A percentile compares a stretch with the other conserved stretches of the same genome.
Evolutionary conservation across 345 rosid genomes (phyloP).

Genomic region (Mallotus nudiflorus): DNA sequence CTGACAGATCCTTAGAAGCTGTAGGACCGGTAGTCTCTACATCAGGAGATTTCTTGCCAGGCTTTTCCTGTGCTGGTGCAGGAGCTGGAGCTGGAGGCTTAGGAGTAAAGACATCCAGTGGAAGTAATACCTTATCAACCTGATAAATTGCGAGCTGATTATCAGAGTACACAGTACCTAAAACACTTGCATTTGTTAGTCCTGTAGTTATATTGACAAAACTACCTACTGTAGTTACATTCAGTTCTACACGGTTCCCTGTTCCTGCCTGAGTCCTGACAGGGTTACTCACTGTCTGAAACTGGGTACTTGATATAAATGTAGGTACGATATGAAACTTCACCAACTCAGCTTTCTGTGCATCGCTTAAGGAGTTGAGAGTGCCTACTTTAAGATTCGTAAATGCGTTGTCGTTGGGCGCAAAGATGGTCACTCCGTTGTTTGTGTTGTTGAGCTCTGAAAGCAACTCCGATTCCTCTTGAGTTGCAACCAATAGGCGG

Average conservation of each 20-base stretch:
- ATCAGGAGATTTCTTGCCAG: neutral
- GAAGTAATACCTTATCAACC: conserved; percentile 41
- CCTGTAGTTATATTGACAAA: conserved; percentile 21
- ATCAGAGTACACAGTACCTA: conserved; percentile 31
- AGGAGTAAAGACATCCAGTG: conserved; percentile 28
- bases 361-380: conserved; percentile 22
- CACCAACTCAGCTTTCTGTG: conserved; percentile 36
- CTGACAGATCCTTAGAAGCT: conserved; percentile 16
- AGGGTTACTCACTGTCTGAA: conserved; percentile 48
- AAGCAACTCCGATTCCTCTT: conserved; percentile 5
- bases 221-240: conserved; percentile 29
- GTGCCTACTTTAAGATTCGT: conserved; percentile 27
- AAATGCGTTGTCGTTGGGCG: conserved; percentile 24
- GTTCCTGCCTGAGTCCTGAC: conserved; percentile 43
- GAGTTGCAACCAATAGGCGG: conserved; percentile 23
- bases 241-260: conserved; percentile 27
- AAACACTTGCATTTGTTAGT: conserved; percentile 27
- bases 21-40: neutral
- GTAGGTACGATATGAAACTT: conserved; percentile 41
- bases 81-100: conserved; percentile 24
- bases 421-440: conserved; percentile 33
- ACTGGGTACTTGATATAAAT: conserved; percentile 29
- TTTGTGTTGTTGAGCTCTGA: conserved; percentile 26
- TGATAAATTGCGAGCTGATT: conserved; percentile 35
- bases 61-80: conserved; percentile 15